These are phyloP conservation scores for Hymenochaete sp. DNA, from an alignment of 1,284 basidiomycete genomes.

Conservation along the genomic window DNA sequence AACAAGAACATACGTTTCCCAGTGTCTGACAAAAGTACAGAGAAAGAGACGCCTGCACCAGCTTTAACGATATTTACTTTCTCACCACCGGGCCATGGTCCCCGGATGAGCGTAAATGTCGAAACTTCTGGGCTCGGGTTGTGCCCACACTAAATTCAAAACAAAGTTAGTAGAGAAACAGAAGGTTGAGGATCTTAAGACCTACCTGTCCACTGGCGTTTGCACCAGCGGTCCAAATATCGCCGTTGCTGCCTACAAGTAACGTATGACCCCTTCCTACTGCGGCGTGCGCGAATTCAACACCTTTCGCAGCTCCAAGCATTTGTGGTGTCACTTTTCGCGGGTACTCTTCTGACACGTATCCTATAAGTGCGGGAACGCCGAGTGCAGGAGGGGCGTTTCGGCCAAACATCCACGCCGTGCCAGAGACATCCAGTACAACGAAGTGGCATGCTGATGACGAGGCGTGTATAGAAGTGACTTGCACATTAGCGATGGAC, in stretches of 20 bases:
- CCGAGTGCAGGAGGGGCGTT: conserved; percentile 59
- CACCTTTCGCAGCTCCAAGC: conserved; percentile 51
- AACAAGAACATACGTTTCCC: conserved; percentile 53
- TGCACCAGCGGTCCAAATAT: conserved; percentile 76
- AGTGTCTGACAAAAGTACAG: conserved; percentile 68
- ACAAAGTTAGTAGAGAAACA: neutral
- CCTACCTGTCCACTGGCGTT: conserved; percentile 79
- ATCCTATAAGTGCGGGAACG: conserved; percentile 35
- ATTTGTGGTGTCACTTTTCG: conserved; percentile 51
- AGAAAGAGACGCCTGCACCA: conserved; percentile 78
- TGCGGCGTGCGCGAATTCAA: conserved; percentile 73
- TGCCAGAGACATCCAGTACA: conserved; percentile 64
- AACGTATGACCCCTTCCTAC: conserved; percentile 78
- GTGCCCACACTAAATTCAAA: conserved; percentile 57
- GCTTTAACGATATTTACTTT: conserved; percentile 64
- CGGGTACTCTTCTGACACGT: conserved; percentile 66
- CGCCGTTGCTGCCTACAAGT: conserved; percentile 73
- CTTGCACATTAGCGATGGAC: conserved; percentile 74
- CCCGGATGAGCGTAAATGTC: conserved; percentile 56
- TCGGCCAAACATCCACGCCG: conserved; percentile 82
- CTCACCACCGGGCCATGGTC: conserved; percentile 42
- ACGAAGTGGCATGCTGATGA: conserved; percentile 70
- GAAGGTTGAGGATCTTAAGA: conserved; percentile 1
- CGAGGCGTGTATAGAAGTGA: conserved; percentile 62
- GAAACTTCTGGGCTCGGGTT: conserved; percentile 52